Evolutionary conservation across 2,329 filamentous ascomycete species (phyloP), one percentile per base, ranked within the genome.

Genomic region (Clathrospora elynae): DNA sequence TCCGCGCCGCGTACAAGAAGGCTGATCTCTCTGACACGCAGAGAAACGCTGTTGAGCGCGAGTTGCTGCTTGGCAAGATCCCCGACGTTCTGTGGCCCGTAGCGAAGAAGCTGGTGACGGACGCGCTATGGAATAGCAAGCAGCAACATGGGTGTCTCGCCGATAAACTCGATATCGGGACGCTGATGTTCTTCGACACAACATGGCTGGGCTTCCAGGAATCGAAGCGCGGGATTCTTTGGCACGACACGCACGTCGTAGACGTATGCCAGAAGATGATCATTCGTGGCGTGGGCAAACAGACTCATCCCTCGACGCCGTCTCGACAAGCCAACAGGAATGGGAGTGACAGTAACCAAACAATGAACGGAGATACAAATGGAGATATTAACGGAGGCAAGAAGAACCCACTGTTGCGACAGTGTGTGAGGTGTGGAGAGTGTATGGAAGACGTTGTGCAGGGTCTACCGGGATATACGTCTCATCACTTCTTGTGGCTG

Each of bases 171-270:
- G 83, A 93, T 53, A 78, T 82, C 18, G 80, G 84, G 7, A 78
- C 78, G 47, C 75, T 95, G 34, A 88, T 87, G 71, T 87, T 90
- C 68, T 81, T 82, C 34, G 82, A 93, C 62, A 88, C 84, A 41
- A 77, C 76, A 34, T 80, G 88, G 64, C 75, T 93, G 8, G 86
- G 86, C 4, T 74, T 89, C 10, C 77, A 79, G 7, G 78, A 84
- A 38, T 81, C 84, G 46, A 69, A 70, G 10, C 72, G 73, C 12
- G 80, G 78, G 4, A 80, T 83, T 51, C 69, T 78, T 7, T 88
- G 85, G 67, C 80, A 80, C 49, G 76, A 78, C n/a, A 73, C 75
- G 19, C 77, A 84, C 60, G 76, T 86, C 16, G 74, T 78, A 6
- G 82, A 84, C 59, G 75, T 81, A 18, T 68, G 83, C 23, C 76